phyloP scores from a whole-genome alignment of 768 basidiomycete species.

The Rhizopogon vesiculosus region DNA sequence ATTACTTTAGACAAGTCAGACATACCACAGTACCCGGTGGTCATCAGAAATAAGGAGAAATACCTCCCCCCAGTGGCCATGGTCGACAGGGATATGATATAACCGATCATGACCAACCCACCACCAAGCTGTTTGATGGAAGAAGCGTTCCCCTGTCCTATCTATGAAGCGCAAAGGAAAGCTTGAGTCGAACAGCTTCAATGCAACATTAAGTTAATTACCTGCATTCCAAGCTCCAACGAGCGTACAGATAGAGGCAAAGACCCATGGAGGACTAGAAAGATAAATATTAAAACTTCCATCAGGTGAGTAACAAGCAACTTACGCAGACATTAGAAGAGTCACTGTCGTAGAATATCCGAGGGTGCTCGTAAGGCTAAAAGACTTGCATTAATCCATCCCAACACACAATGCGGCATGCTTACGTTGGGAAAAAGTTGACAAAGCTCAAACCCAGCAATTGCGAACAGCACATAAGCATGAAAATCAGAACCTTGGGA shows the following conservation, averaged over 20 bases:
- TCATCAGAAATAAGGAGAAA: slow-evolving; percentile 61
- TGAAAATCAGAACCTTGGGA: slow-evolving; percentile 48
- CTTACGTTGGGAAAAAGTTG: slow-evolving; percentile 54
- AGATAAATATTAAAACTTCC: not conserved
- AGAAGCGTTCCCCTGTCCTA: slow-evolving; percentile 58
- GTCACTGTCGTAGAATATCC: slow-evolving; percentile 59
- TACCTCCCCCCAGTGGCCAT: slow-evolving; percentile 50
- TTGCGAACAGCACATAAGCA: slow-evolving; percentile 48
- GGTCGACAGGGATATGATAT: slow-evolving; percentile 55
- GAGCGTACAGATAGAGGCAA: slow-evolving; percentile 44
- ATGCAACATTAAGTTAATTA: slow-evolving; percentile 8
- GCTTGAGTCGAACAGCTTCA: not conserved
- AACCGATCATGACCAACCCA: slow-evolving; percentile 59
- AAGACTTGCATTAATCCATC: not conserved
- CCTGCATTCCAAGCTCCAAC: slow-evolving; percentile 56
- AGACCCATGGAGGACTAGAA: slow-evolving; percentile 57
- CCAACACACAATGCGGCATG: not conserved
- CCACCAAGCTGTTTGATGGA: slow-evolving; percentile 54
- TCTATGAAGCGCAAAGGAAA: slow-evolving; percentile 26
- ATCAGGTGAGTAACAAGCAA: not conserved
- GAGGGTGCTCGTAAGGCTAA: slow-evolving; percentile 53
- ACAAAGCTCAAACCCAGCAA: slow-evolving; percentile 56
- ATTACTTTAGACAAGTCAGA: not conserved
- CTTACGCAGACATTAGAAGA: slow-evolving; percentile 56
- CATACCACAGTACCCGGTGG: slow-evolving; percentile 44